Conservation (phyloP, 345 rosid genomes). For the Acer saccharum region DNA sequence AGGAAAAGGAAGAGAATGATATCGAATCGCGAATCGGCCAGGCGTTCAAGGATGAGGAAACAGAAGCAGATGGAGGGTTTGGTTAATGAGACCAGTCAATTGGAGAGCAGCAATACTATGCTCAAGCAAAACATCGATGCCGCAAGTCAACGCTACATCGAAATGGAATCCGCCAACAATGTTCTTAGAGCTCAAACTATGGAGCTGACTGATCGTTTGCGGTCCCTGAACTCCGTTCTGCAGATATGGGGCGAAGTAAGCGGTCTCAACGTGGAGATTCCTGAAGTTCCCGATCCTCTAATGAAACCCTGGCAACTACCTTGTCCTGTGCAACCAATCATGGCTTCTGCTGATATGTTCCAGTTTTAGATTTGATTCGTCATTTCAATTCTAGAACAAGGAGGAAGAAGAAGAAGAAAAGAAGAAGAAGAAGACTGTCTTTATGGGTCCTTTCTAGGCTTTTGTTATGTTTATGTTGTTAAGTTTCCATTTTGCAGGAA, state of each 20-base stretch:
- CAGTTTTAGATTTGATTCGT: conserved; percentile 39
- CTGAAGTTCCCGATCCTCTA: conserved; percentile 64
- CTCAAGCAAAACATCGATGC: conserved; percentile 38
- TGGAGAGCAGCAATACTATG: conserved; percentile 52
- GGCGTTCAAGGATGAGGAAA: conserved; percentile 81
- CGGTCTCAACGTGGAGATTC: conserved; percentile 62
- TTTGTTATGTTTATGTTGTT: not conserved
- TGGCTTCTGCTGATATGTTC: conserved; percentile 54
- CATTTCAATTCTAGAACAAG: not conserved
- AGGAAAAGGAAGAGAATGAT: conserved; percentile 88
- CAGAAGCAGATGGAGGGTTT: conserved; percentile 71
- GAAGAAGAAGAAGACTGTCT: not conserved
- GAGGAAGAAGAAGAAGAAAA: not conserved
- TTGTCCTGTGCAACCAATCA: conserved; percentile 49
- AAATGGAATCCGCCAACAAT: conserved; percentile 64
- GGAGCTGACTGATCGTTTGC: conserved; percentile 69
- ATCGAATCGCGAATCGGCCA: conserved; percentile 87
- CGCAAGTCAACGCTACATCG: conserved; percentile 32
- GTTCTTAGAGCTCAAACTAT: conserved; percentile 65
- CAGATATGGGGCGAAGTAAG: conserved; percentile 59
- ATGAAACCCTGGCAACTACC: conserved; percentile 69
- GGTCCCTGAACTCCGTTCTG: conserved; percentile 59
- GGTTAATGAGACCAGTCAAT: conserved; percentile 43
- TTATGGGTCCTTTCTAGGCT: not conserved
- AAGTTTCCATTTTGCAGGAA: not conserved